phyloP scores from a whole-genome alignment of 202 grass and related monocot genomes.

The Thinopyrum obtusiflorum region DNA sequence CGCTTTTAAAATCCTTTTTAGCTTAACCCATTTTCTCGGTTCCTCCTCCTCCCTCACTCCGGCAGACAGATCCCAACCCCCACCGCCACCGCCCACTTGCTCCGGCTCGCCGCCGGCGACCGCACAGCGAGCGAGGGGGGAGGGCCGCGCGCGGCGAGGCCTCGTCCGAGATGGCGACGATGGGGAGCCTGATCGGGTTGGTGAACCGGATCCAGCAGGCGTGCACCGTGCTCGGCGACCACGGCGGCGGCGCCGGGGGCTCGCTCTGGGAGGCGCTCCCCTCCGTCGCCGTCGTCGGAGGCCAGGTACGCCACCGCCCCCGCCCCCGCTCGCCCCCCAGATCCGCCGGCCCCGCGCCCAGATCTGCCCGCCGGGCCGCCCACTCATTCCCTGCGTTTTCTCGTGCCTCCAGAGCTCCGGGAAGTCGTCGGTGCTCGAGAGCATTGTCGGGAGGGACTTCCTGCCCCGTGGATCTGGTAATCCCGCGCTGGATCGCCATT shows the following conservation, averaged over 20 bases:
- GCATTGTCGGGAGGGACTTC: slow-evolving; percentile 98
- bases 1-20: slow-evolving; percentile 39
- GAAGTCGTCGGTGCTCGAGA: slow-evolving; percentile 98
- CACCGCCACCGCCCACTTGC: background rate
- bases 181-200: slow-evolving; percentile 95
- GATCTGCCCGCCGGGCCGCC: slow-evolving; percentile 33
- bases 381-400: slow-evolving; percentile 5
- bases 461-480: slow-evolving; percentile 99
- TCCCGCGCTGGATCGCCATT: slow-evolving; percentile 19
- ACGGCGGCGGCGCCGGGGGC: slow-evolving; percentile 69
- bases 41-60: slow-evolving; percentile 14
- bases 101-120: slow-evolving; percentile 16
- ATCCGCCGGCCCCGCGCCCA: slow-evolving; percentile 20
- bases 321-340: background rate
- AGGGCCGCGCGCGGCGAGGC: background rate
- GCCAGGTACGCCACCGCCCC: slow-evolving; percentile 61
- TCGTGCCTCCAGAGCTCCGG: slow-evolving; percentile 78
- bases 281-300: slow-evolving; percentile 96
- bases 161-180: slow-evolving; percentile 76
- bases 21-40: slow-evolving; percentile 6
- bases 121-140: no score
- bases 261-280: slow-evolving; percentile 99
- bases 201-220: slow-evolving; percentile 99
- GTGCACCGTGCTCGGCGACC: slow-evolving; percentile 91
- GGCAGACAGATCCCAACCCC: slow-evolving; percentile 39